A percentile compares a stretch with the other conserved stretches of the same genome.
phyloP scores from a whole-genome alignment of 2,329 filamentous ascomycete species.

The Trichophyton equinum region DNA sequence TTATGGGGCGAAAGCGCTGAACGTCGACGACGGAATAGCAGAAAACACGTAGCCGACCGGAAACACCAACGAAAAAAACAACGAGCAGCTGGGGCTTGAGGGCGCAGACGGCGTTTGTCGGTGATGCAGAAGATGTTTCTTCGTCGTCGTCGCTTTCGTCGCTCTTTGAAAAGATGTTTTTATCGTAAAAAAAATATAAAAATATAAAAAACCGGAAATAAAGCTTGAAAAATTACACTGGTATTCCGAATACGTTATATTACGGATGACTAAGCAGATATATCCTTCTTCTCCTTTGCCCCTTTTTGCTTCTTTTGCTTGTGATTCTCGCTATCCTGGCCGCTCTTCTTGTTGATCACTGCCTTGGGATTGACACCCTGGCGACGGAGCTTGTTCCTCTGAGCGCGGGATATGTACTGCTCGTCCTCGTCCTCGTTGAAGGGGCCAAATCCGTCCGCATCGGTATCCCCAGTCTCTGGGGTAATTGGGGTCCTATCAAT shows the following conservation, averaged over 20 bases:
- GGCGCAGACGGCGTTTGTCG: no score
- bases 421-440: constrained; percentile 64
- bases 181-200: background rate
- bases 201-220: background rate
- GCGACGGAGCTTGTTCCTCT: constrained; percentile 58
- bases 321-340: constrained; percentile 14
- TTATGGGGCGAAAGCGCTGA: background rate
- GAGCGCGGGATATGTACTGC: constrained; percentile 59
- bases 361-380: constrained; percentile 62
- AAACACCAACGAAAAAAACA: background rate
- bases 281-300: background rate
- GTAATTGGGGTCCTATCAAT: constrained; percentile 59
- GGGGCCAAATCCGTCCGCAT: constrained; percentile 49
- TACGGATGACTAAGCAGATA: background rate
- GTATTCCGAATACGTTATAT: constrained; percentile 2
- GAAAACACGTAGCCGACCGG: background rate
- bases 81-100: no score
- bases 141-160: background rate
- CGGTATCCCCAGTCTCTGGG: constrained; percentile 26
- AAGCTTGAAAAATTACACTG: background rate
- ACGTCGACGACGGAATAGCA: background rate
- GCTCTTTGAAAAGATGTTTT: background rate
- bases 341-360: constrained; percentile 18
- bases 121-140: background rate
- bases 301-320: constrained; percentile 7